Evolutionary conservation across 805 yeast genomes (phyloP), one percentile per base, ranked within the genome.

Genomic region (Saccharomycopsis olivae): DNA sequence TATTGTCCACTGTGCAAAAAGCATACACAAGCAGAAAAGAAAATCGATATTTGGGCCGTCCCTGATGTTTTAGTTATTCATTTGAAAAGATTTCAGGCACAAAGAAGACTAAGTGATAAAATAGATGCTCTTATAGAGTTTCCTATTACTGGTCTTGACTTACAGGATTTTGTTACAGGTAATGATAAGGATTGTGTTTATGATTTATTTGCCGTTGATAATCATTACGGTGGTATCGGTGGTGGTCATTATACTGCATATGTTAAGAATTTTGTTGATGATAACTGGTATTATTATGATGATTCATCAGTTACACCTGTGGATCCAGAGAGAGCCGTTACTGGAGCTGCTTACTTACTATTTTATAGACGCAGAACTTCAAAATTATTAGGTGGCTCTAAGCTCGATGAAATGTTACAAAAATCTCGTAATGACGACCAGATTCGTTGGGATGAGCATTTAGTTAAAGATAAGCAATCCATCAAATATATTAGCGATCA

Each of bases 181-280:
- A 55, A 38, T 19, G 39, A 30, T 10, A 28, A 27, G 13, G 19
- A 41, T 3, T 50, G 58, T n/a, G 54, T 83, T 1, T 89, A 89
- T 58, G 97, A 92, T 55, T 63, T 92, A 47, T 68, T 84, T 51
- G 97, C 92, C 0, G 96, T 92, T 17, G 97, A 88, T 56, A 92
- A 89, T 56, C 98, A 92, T 55, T 87, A 69, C 56, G 98, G 97
- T 37, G 96, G 96, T 1, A 64, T 89, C 15, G 96, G 97, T 1
- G 97, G 97, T 3, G 97, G 98, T 2, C 97, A 92, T 62, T 89
- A 92, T 58, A 92, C 98, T 1, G 83, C 97, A 0, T 80, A 76
- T 52, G 95, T 73, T 1, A 81, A 79, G 56, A 88, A 88, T 53
- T 78, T 75, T 56, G 66, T 74, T 32, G 94, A 84, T 52, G 62